phyloP scores from a whole-genome alignment of 768 basidiomycete species.

The Trametes villosa region DNA sequence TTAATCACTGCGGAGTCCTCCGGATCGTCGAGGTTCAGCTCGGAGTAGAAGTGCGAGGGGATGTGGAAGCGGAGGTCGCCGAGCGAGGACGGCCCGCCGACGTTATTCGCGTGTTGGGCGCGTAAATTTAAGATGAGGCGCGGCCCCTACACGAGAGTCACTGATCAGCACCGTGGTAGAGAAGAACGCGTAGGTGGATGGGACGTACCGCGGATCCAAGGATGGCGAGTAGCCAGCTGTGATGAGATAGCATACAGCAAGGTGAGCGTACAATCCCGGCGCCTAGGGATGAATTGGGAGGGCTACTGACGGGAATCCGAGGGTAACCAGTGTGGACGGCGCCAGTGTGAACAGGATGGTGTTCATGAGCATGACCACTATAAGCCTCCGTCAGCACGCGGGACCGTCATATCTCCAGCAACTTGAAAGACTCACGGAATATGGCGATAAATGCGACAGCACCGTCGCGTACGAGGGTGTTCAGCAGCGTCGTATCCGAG shows the following conservation, averaged over 20 bases:
- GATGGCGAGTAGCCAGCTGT: conserved; percentile 20
- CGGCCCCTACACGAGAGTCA: conserved; percentile 8
- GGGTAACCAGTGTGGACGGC: conserved; percentile 18
- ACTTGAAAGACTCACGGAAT: conserved; percentile 24
- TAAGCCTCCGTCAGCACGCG: background rate
- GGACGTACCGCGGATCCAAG: conserved; percentile 17
- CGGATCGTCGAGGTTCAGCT: conserved; percentile 12
- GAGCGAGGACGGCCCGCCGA: conserved; percentile 8
- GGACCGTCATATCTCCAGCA: background rate
- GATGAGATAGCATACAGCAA: too few relatives aligned
- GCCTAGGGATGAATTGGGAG: too few relatives aligned
- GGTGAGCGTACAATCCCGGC: background rate
- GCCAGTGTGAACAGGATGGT: conserved; percentile 21
- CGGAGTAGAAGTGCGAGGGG: conserved; percentile 15
- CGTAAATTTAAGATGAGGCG: conserved; percentile 22
- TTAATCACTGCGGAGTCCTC: background rate
- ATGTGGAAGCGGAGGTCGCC: conserved; percentile 5
- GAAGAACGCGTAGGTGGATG: too few relatives aligned
- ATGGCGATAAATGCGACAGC: conserved; percentile 32
- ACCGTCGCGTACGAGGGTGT: conserved; percentile 32
- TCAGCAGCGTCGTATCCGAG: conserved; percentile 27
- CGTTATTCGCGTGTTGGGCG: background rate
- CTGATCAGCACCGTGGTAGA: background rate
- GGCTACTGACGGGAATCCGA: conserved; percentile 20
- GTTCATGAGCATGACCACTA: conserved; percentile 23